A percentile compares a stretch with the other conserved stretches of the same genome.
Conservation (phyloP, 495 filamentous ascomycete genomes). For the Pyrenula aspistea region DNA sequence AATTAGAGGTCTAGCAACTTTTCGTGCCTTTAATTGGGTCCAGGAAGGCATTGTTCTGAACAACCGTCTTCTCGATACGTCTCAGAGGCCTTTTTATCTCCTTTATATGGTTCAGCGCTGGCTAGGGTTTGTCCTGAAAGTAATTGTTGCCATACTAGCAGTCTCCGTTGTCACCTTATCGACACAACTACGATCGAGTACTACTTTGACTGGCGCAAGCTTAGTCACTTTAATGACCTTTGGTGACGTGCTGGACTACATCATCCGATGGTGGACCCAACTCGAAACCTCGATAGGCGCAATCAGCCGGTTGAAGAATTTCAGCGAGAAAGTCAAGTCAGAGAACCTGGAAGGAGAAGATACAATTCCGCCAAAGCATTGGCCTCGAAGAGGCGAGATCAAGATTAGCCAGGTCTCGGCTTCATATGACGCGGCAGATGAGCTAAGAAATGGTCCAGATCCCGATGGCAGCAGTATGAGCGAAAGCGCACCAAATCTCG, state of each 20-base stretch:
- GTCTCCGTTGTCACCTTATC: constrained; percentile 19
- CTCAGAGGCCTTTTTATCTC: constrained; percentile 31
- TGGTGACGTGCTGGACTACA: constrained; percentile 17
- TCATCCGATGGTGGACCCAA: constrained; percentile 28
- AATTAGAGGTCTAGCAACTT: constrained; percentile 23
- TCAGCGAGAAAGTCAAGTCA: constrained; percentile 16
- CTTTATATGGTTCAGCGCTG: constrained; percentile 31
- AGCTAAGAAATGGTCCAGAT: too few species aligned
- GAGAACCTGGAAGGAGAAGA: constrained; percentile 11
- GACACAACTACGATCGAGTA: constrained; percentile 9
- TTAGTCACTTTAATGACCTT: constrained; percentile 25
- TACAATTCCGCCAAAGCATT: constrained; percentile 21
- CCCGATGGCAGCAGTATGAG: too few species aligned
- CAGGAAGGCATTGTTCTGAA: constrained; percentile 4
- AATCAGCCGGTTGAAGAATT: constrained; percentile 22
- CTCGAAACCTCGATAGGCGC: constrained; percentile 38
- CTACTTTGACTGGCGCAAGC: constrained; percentile 24
- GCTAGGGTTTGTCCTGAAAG: constrained; percentile 24
- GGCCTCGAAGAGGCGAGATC: constrained; percentile 39
- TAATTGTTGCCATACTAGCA: constrained; percentile 23
- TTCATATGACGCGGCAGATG: too few species aligned
- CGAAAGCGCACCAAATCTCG: too few species aligned
- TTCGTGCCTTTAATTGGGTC: constrained; percentile 29
- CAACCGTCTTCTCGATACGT: constrained; percentile 17
- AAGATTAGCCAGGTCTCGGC: constrained; percentile 23